These are phyloP conservation scores for Pyrenophora tritici-repentis DNA, from an alignment of 2,329 filamentous ascomycete species.

Conservation along the genomic window DNA sequence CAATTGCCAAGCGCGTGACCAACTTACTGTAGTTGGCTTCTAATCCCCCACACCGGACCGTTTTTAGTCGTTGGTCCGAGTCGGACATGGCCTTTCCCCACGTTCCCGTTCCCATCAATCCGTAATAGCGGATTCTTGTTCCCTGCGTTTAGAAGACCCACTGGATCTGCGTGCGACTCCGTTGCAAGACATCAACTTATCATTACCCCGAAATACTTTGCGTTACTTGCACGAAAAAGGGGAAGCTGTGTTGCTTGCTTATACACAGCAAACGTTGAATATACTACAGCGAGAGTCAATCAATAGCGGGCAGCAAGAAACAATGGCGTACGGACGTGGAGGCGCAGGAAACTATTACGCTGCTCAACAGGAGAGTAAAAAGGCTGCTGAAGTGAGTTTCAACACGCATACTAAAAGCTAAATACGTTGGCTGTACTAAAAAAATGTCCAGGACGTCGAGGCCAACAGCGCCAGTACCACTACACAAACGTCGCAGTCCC, in stretches of 20 bases:
- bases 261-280: neutral
- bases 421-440: slow-evolving; percentile 2
- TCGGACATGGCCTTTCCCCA: slow-evolving; percentile 30
- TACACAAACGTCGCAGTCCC: slow-evolving; percentile 12
- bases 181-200: neutral
- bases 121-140: slow-evolving; percentile 9
- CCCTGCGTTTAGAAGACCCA: slow-evolving; percentile 19
- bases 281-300: neutral
- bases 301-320: neutral
- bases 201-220: neutral
- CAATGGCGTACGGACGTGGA: slow-evolving; percentile 49
- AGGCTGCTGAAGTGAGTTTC: slow-evolving; percentile 33
- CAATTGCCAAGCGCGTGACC: slow-evolving; percentile 31
- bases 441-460: slow-evolving; percentile 45
- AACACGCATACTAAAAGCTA: neutral
- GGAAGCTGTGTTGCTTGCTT: neutral
- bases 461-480: slow-evolving; percentile 37
- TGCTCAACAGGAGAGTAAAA: slow-evolving; percentile 40
- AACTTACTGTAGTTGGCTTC: slow-evolving; percentile 27
- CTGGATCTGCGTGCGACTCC: slow-evolving; percentile 16
- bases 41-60: slow-evolving; percentile 26
- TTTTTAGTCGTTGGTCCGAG: slow-evolving; percentile 14
- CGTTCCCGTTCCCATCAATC: slow-evolving; percentile 29
- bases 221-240: neutral
- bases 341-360: slow-evolving; percentile 53